phyloP scores from a whole-genome alignment of 176 grass and related monocot species.

The Otatea glauca region DNA sequence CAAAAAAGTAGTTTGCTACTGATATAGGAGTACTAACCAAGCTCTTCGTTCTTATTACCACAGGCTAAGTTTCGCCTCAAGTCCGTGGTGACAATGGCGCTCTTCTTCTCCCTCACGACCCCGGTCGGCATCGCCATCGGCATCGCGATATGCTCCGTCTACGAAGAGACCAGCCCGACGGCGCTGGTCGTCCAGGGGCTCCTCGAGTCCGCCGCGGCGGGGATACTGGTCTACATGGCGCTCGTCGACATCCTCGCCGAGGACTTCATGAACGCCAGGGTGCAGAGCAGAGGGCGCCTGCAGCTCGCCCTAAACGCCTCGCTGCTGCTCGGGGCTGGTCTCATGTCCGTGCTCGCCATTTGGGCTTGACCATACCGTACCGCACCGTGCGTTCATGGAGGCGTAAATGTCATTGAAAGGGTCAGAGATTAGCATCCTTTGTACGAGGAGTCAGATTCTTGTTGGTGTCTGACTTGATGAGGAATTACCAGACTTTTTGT shows the following conservation, averaged over 20 bases:
- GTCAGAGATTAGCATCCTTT: background rate
- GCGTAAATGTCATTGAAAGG: background rate
- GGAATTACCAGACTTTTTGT: background rate
- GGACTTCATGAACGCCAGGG: slow-evolving; percentile 60
- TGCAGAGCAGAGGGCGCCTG: slow-evolving; percentile 57
- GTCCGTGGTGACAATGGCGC: slow-evolving; percentile 50
- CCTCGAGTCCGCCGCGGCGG: slow-evolving; percentile 54
- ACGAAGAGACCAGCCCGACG: slow-evolving; percentile 67
- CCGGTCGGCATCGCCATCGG: slow-evolving; percentile 65
- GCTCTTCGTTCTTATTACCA: background rate
- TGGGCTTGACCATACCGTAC: slow-evolving; percentile 53
- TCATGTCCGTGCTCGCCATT: slow-evolving; percentile 76
- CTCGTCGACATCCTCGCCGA: slow-evolving; percentile 67
- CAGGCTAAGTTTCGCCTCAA: slow-evolving; percentile 60
- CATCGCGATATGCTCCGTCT: slow-evolving; percentile 62
- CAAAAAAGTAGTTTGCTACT: background rate
- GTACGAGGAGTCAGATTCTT: background rate
- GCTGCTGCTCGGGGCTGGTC: slow-evolving; percentile 59
- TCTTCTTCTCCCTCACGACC: slow-evolving; percentile 72
- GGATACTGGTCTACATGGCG: slow-evolving; percentile 81
- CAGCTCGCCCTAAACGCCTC: slow-evolving; percentile 48
- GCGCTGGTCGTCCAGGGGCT: slow-evolving; percentile 71
- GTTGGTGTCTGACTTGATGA: background rate
- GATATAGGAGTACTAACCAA: background rate
- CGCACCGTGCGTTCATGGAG: background rate